Percentiles rank a stretch among this genome's conserved stretches.
These are phyloP conservation scores for Nematodospora anomalae DNA, from an alignment of 1,139 yeast genomes.

Conservation along the genomic window DNA sequence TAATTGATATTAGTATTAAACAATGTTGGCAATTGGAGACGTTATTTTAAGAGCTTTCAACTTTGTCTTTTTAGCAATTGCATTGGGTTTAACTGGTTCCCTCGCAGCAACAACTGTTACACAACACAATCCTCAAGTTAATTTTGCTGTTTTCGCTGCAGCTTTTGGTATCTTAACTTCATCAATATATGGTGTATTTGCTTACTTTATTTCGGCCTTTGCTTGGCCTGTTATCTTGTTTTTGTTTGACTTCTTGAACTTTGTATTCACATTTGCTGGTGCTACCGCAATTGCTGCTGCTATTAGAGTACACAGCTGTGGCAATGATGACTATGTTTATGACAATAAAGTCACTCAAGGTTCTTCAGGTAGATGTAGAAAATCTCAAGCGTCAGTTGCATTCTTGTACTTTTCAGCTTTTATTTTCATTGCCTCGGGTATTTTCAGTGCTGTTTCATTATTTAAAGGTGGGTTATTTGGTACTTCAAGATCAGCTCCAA, in stretches of 20 bases:
- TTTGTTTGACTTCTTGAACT: slow-evolving; percentile 78
- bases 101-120: slow-evolving; percentile 65
- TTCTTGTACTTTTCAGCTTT: slow-evolving; percentile 87
- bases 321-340: slow-evolving; percentile 62
- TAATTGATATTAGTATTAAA: slow-evolving; percentile 8
- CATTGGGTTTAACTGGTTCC: slow-evolving; percentile 83
- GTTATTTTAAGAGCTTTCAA: slow-evolving; percentile 70
- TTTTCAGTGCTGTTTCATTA: slow-evolving; percentile 59
- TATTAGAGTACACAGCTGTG: slow-evolving; percentile 82
- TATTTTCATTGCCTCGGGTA: slow-evolving; percentile 67
- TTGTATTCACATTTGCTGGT: slow-evolving; percentile 90
- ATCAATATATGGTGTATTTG: slow-evolving; percentile 73
- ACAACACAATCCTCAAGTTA: slow-evolving; percentile 75
- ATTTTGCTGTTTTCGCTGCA: slow-evolving; percentile 82
- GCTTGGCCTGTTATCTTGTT: slow-evolving; percentile 86
- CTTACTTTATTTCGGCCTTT: slow-evolving; percentile 73
- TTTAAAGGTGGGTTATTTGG: slow-evolving; percentile 77
- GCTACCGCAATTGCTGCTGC: slow-evolving; percentile 94
- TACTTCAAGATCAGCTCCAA: slow-evolving; percentile 47
- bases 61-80: slow-evolving; percentile 72
- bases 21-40: slow-evolving; percentile 69
- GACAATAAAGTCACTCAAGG: slow-evolving; percentile 74
- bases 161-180: slow-evolving; percentile 84
- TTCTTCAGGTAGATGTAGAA: slow-evolving; percentile 80
- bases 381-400: slow-evolving; percentile 89